phyloP scores from a whole-genome alignment of 352 stramenopile species.

The Phytopythium vexans region DNA sequence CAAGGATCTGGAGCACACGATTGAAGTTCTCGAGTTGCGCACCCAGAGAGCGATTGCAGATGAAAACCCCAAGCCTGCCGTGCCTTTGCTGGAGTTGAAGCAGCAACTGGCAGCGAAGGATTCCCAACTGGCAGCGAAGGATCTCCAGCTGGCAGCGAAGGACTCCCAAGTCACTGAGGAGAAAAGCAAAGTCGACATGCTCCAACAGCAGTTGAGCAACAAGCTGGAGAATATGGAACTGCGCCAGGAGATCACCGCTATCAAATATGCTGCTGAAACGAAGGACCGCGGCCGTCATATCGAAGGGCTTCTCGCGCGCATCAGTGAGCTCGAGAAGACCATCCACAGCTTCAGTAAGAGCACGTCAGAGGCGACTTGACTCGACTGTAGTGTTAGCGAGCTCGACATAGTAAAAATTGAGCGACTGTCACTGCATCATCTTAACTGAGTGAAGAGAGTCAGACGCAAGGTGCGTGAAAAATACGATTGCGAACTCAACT shows the following conservation, averaged over 20 bases:
- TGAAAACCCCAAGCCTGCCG: neutral
- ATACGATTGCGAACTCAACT: no score
- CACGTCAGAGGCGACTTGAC: no score
- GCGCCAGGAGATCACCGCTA: slow-evolving; percentile 1
- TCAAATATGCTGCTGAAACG: slow-evolving; percentile 1
- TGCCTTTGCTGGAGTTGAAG: neutral
- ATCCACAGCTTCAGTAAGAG: no score
- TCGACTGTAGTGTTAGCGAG: no score
- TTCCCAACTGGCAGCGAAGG: no score
- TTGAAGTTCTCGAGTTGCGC: slow-evolving; percentile 2
- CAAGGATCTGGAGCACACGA: slow-evolving; percentile 1
- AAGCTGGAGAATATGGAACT: slow-evolving; percentile 5
- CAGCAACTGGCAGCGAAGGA: no score
- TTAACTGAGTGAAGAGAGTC: no score
- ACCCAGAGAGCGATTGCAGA: neutral
- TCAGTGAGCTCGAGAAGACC: slow-evolving; percentile 1
- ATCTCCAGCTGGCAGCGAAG: no score
- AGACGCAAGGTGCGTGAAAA: no score
- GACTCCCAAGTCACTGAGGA: slow-evolving; percentile 3
- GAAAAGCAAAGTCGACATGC: slow-evolving; percentile 1
- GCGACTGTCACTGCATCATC: no score
- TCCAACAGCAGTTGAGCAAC: neutral
- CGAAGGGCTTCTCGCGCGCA: slow-evolving; percentile 2
- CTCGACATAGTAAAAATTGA: no score
- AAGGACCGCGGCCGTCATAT: neutral